Evolutionary conservation across 1,284 basidiomycete species (phyloP), one percentile per base, ranked within the genome.

Genomic region (Naganishia albida): DNA sequence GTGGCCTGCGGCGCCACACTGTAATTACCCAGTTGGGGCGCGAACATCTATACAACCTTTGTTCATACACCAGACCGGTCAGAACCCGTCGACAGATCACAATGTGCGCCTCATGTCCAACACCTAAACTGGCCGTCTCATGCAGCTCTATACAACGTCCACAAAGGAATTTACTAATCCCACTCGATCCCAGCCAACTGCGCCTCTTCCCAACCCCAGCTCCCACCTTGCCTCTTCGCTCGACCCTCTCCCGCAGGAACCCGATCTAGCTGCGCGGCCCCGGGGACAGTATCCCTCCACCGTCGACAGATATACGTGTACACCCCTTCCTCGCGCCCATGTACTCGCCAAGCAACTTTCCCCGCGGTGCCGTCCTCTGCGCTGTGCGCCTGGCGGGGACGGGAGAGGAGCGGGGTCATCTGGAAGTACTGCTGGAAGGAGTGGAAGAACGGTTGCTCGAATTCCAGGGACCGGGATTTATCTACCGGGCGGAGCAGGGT

Each of bases 361-460:
- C 4, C 46, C 18, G 3, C 7, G n/a, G 6, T 16, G 46, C 26
- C 46, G 38, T 18, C 46, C 25, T 6, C 20, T 30, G 59, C 34
- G 23, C 59, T 40, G n/a, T 7, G 20, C 16, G 23, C 8, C 18
- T 13, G 34, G n/a, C 53, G 23, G 16, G 53, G 25, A 20, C 60
- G 60, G 25, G 42, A 50, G 4, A 72, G 67, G 10, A 79, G 73
- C 2, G 75, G 77, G 12, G 57, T 64, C 56, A 72, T 68, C 25
- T 69, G 66, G 59, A 78, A 78, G 67, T 77, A 78, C 4, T 54
- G 71, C 23, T 66, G 67, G 26, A 78, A 71, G 8, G 74, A 62
- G 54, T 77, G 73, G 64, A 78, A 79, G 69, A 79, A 79, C 8
- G 75, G 74, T 65, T 77, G 72, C 51, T 79, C 78, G 10, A 77